Conservation (phyloP, 176 grass and related monocot species). For the Alloteropsis semialata region DNA sequence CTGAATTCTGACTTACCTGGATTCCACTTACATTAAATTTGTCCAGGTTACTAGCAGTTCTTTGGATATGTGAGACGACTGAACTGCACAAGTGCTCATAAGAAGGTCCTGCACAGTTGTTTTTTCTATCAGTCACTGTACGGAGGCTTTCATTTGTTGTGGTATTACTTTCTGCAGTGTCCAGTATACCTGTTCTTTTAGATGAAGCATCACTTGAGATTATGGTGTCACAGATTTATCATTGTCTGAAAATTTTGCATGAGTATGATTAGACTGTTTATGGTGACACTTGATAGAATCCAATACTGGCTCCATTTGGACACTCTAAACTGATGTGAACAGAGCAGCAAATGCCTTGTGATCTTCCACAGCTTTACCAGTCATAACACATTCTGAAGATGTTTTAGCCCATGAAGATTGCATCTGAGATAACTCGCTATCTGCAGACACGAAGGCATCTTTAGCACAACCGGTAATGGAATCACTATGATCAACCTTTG, state of each 20-base stretch:
- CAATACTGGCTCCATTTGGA: not conserved
- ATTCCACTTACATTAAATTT: not conserved
- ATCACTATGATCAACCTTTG: not conserved
- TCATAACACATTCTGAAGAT: no score
- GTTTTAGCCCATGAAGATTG: no score
- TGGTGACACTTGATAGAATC: not conserved
- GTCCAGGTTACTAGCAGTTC: not conserved
- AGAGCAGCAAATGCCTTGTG: not conserved
- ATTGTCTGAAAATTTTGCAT: not conserved
- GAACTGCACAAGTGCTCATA: not conserved
- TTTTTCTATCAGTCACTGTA: not conserved
- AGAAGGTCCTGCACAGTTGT: not conserved
- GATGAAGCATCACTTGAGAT: not conserved
- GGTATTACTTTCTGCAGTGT: not conserved
- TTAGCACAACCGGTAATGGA: not conserved
- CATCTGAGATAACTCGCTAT: no score
- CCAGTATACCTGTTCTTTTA: not conserved
- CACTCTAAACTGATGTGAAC: not conserved
- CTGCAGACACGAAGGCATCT: not conserved
- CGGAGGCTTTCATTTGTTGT: not conserved
- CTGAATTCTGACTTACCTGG: not conserved
- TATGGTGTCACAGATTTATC: not conserved
- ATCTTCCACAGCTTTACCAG: not conserved
- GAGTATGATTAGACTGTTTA: not conserved
- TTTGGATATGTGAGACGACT: conserved; percentile 1